A percentile compares a stretch with the other conserved stretches of the same genome.
Evolutionary conservation across 768 basidiomycete species (phyloP).

Genomic region (Phylloporus arenicola): DNA sequence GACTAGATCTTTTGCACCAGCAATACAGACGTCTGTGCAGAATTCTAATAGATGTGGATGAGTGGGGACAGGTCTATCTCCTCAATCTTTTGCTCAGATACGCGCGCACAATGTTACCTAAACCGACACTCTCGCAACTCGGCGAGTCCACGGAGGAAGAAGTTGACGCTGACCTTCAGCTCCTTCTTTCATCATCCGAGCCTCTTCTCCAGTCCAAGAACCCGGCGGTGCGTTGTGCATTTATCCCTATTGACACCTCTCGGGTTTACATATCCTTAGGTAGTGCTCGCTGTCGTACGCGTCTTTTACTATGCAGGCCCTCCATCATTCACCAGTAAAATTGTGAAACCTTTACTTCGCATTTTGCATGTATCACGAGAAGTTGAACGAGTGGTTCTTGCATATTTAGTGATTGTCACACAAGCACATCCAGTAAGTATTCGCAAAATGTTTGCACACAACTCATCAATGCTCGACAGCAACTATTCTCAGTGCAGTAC

Average conservation of each 20-base stretch:
- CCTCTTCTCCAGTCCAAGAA: conserved; percentile 84
- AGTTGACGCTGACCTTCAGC: conserved; percentile 69
- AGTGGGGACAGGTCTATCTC: conserved; percentile 90
- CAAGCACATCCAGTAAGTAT: conserved; percentile 58
- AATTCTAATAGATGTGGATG: conserved; percentile 86
- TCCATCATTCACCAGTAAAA: conserved; percentile 46
- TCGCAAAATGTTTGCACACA: background rate
- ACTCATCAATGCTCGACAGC: conserved; percentile 13
- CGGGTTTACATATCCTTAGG: conserved; percentile 39
- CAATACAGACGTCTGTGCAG: conserved; percentile 84
- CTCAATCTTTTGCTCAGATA: conserved; percentile 78
- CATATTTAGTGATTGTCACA: conserved; percentile 64
- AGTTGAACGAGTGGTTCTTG: conserved; percentile 67
- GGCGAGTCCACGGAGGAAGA: conserved; percentile 44
- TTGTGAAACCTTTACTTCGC: conserved; percentile 69
- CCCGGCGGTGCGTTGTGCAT: conserved; percentile 58
- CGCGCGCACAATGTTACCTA: conserved; percentile 74
- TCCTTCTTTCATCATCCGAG: conserved; percentile 66
- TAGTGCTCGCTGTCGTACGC: conserved; percentile 70
- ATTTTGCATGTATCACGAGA: conserved; percentile 67
- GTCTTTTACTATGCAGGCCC: conserved; percentile 72
- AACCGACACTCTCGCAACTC: conserved; percentile 41
- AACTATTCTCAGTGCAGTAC: conserved; percentile 57
- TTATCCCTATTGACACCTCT: background rate
- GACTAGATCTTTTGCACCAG: conserved; percentile 81